Conservation (phyloP, 371 early-diverging fungal genomes). For the Sporodiniella umbellata region DNA sequence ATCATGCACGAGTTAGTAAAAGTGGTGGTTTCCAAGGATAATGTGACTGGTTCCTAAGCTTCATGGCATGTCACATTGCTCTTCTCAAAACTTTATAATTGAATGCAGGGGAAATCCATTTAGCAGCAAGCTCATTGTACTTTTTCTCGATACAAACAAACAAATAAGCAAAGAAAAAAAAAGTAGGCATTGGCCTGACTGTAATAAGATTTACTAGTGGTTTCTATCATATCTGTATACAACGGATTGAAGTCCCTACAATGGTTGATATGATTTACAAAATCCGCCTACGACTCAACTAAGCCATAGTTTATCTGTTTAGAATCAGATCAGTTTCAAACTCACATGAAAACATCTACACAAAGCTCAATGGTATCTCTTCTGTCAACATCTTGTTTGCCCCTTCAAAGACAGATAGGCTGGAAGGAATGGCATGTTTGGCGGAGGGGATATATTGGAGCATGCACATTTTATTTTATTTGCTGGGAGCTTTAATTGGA, state of each 20-base stretch:
- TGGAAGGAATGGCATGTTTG: too few species aligned
- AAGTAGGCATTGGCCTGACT: conserved; percentile 14
- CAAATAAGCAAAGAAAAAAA: conserved; percentile 25
- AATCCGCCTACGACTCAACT: conserved; percentile 21
- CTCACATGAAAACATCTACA: conserved; percentile 21
- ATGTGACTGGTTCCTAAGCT: conserved; percentile 47
- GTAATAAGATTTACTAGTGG: conserved; percentile 24
- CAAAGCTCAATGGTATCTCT: conserved; percentile 26
- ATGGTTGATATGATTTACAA: conserved; percentile 37
- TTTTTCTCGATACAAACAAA: conserved; percentile 29
- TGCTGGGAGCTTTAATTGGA: background rate
- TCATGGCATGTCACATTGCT: conserved; percentile 41
- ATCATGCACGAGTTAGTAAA: conserved; percentile 74
- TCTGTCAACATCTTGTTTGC: too few species aligned
- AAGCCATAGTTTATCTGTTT: conserved; percentile 33
- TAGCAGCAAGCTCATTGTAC: conserved; percentile 50
- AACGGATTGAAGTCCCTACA: conserved; percentile 54
- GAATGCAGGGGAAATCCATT: too few species aligned
- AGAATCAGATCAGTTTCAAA: conserved; percentile 6
- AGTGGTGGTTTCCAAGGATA: conserved; percentile 19
- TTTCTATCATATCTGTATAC: conserved; percentile 43
- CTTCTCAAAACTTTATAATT: conserved; percentile 44
- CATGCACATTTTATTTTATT: background rate
- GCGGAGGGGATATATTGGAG: background rate
- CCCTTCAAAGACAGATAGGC: too few species aligned